phyloP scores from a whole-genome alignment of 768 basidiomycete genomes.

The Tulasnella calospora region DNA sequence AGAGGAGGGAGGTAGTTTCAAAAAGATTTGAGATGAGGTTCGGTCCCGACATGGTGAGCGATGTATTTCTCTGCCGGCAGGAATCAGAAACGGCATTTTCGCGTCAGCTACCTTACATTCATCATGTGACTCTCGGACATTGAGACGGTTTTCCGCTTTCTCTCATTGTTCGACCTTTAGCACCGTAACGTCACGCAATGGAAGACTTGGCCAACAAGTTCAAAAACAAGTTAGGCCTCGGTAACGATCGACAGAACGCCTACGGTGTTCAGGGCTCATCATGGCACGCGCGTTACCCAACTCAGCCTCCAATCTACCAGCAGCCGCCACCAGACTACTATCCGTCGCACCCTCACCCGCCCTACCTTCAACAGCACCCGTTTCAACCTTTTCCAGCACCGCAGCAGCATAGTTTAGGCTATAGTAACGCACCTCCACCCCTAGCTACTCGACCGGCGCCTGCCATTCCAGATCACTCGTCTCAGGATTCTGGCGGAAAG shows the following conservation, averaged over 20 bases:
- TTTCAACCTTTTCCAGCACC: neutral
- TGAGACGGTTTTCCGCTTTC: neutral
- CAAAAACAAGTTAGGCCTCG: neutral
- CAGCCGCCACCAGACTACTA: neutral
- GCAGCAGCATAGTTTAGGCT: neutral
- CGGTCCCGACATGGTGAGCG: no score
- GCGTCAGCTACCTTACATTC: neutral
- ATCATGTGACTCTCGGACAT: neutral
- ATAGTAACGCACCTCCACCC: neutral
- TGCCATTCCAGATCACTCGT: neutral
- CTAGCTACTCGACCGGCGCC: neutral
- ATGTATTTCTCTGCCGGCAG: no score
- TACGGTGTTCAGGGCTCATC: neutral
- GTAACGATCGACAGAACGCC: neutral
- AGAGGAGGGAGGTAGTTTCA: no score
- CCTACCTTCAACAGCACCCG: neutral
- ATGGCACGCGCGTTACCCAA: neutral
- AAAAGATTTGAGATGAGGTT: no score
- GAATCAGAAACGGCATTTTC: no score
- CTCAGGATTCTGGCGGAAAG: neutral
- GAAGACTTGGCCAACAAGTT: conserved; percentile 4
- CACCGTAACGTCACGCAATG: neutral
- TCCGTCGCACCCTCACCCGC: neutral
- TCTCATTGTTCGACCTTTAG: neutral
- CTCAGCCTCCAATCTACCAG: neutral